A percentile compares a stretch with the other conserved stretches of the same genome.
Conservation (phyloP, 129 eudicot genomes). For the Heracleum sosnowskyi region DNA sequence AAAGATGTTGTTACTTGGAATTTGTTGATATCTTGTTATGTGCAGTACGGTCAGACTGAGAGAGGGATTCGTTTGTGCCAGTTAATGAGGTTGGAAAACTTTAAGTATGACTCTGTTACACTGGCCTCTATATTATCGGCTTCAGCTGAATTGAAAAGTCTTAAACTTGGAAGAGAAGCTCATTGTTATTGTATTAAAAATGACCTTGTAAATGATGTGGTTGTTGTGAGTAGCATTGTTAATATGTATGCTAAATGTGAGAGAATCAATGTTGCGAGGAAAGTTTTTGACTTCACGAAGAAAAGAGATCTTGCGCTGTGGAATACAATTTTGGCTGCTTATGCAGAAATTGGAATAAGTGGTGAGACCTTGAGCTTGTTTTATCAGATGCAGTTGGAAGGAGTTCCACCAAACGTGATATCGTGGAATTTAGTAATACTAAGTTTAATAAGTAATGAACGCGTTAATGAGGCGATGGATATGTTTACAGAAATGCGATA, state of each 20-base stretch:
- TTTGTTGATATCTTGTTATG: constrained; percentile 57
- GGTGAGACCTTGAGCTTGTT: constrained; percentile 59
- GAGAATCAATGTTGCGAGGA: constrained; percentile 32
- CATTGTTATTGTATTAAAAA: constrained; percentile 54
- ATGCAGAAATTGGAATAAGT: constrained; percentile 50
- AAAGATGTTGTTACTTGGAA: constrained; percentile 72
- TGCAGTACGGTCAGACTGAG: constrained; percentile 26
- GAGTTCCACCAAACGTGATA: constrained; percentile 44
- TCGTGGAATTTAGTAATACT: constrained; percentile 69
- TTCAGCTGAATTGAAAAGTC: constrained; percentile 33
- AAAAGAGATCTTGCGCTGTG: constrained; percentile 57
- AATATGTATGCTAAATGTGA: constrained; percentile 65
- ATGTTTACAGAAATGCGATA: constrained; percentile 49
- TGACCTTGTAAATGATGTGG: constrained; percentile 29
- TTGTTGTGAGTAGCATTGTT: constrained; percentile 39
- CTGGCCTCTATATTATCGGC: constrained; percentile 38
- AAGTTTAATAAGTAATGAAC: constrained; percentile 44
- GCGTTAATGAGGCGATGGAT: constrained; percentile 49
- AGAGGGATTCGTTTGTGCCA: constrained; percentile 28
- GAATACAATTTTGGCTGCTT: constrained; percentile 55
- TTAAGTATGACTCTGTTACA: constrained; percentile 57
- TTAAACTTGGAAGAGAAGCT: constrained; percentile 45
- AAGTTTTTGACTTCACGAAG: constrained; percentile 24
- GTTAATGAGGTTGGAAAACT: constrained; percentile 35
- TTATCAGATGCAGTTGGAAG: constrained; percentile 56